Evolutionary conservation across 1,284 basidiomycete species (phyloP).

Genomic region (Cutaneotrichosporon cutaneum): DNA sequence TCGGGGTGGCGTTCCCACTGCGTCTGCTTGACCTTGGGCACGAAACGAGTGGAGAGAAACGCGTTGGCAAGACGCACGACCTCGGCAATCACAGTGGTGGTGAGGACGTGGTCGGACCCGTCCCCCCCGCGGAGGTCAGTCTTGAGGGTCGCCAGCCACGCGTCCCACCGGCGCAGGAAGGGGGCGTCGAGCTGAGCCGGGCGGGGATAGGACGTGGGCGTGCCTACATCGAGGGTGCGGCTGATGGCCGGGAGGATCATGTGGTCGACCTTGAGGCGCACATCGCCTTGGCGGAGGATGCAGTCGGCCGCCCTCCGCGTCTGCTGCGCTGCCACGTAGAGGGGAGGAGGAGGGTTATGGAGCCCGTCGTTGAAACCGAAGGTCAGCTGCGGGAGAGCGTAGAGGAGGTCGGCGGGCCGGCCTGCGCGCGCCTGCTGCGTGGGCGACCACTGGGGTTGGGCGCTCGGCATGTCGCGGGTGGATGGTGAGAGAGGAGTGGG

Average conservation of each 20-base stretch:
- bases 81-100: background rate
- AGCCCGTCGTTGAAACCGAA: background rate
- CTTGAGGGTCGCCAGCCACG: background rate
- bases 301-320: background rate
- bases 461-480: background rate
- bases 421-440: background rate
- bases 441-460: background rate
- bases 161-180: background rate
- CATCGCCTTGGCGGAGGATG: background rate
- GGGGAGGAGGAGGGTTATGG: background rate
- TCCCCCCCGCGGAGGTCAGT: background rate
- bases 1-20: background rate
- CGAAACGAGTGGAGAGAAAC: background rate
- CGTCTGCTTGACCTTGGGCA: background rate
- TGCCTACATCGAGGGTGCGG: background rate
- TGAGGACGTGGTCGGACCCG: background rate
- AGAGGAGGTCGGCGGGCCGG: background rate
- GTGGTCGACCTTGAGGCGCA: background rate
- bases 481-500: background rate
- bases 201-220: background rate
- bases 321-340: background rate
- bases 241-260: background rate
- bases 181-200: background rate
- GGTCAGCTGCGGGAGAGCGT: background rate
- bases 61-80: background rate